Evolutionary conservation across 495 filamentous ascomycete genomes (phyloP).

Genomic region (Cudoniella acicularis): DNA sequence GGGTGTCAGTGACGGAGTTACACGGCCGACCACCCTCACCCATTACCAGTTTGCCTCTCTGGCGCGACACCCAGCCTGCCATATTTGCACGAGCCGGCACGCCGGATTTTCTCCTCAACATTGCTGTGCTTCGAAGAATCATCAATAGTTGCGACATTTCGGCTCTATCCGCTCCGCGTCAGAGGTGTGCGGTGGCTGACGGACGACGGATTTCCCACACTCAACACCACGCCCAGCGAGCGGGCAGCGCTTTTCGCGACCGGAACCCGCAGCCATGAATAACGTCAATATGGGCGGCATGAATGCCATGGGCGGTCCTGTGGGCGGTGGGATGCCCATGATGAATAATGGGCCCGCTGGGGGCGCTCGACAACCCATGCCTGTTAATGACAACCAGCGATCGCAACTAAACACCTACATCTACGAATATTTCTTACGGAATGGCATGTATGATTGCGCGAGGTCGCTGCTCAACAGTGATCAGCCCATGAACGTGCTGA

Average conservation of each 20-base stretch:
- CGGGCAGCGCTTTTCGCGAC: conserved; percentile 21
- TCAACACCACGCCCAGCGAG: conserved; percentile 3
- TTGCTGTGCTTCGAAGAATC: neutral
- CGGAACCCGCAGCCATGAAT: conserved; percentile 54
- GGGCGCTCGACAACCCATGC: conserved; percentile 21
- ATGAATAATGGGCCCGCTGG: conserved; percentile 57
- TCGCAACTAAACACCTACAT: conserved; percentile 83
- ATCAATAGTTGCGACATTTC: conserved; percentile 21
- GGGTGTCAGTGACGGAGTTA: conserved; percentile 12
- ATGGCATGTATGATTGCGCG: conserved; percentile 76
- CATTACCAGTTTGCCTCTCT: conserved; percentile 20
- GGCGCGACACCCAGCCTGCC: neutral
- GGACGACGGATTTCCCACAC: conserved; percentile 2
- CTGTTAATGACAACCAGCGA: conserved; percentile 36
- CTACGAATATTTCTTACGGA: conserved; percentile 91
- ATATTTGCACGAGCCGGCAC: conserved; percentile 1
- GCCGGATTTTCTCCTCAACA: neutral
- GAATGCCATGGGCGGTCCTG: conserved; percentile 61
- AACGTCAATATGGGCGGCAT: conserved; percentile 67
- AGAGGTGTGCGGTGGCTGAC: conserved; percentile 28
- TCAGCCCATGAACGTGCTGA: conserved; percentile 50
- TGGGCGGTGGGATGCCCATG: conserved; percentile 63
- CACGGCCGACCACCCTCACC: conserved; percentile 10
- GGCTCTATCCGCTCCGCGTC: conserved; percentile 22
- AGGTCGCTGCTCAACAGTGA: conserved; percentile 65